Conservation (phyloP, 345 rosid genomes). For the Reutealis trisperma region DNA sequence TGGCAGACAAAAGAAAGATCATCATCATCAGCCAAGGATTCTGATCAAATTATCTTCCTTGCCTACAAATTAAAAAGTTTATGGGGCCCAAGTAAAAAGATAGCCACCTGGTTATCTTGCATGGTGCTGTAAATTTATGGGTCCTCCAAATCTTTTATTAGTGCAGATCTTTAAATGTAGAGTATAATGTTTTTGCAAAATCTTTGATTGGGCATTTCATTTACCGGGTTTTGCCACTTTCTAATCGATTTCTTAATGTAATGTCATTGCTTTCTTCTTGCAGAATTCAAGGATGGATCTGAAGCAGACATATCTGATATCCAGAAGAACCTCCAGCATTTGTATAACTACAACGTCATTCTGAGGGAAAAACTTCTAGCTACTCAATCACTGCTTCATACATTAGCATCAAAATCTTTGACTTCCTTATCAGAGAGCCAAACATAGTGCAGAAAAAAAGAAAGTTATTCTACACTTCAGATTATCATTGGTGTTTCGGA, state of each 20-base stretch:
- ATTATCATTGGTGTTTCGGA: background rate
- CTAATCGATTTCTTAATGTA: background rate
- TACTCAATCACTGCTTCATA: constrained; percentile 37
- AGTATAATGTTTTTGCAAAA: background rate
- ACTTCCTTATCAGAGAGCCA: background rate
- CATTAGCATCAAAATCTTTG: constrained; percentile 15
- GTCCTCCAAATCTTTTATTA: background rate
- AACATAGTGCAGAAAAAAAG: background rate
- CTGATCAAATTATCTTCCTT: background rate
- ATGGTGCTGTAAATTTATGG: background rate
- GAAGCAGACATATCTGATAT: constrained; percentile 61
- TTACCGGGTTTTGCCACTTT: background rate
- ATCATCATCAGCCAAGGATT: background rate
- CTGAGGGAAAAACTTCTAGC: constrained; percentile 67
- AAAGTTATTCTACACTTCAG: background rate
- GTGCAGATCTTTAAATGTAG: background rate
- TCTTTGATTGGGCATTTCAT: background rate
- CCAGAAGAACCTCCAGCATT: constrained; percentile 53
- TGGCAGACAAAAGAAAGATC: background rate
- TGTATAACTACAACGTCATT: constrained; percentile 72
- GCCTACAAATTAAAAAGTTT: background rate
- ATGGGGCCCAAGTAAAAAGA: background rate
- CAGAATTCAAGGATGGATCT: constrained; percentile 64
- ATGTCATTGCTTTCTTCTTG: constrained; percentile 15
- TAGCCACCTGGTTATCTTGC: background rate